Evolutionary conservation across 2,329 filamentous ascomycete species (phyloP), one percentile per base, ranked within the genome.

Genomic region (Fusarium sp.): DNA sequence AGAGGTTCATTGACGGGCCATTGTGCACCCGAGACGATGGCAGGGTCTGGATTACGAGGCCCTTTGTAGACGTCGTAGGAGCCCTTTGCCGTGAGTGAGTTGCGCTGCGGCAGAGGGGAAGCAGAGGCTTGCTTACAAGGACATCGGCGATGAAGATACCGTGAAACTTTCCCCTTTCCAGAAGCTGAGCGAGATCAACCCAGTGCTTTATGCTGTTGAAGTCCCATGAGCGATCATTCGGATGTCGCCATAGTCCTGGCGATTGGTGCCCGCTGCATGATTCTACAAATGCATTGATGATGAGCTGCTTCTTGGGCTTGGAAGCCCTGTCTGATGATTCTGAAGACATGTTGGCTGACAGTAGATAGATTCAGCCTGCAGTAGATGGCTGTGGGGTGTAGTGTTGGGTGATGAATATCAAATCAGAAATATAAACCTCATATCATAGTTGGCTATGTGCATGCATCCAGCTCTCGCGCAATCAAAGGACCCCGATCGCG

Each of bases 1-100:
- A 91, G 71, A 0, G 88, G 88, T 69, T 91, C 88, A 23, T 89
- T 90, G 13, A 90, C 85, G 0, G 88, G 88, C 84, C 87, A 91
- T 72, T 91, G 88, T 0, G 87, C 85, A 0, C 87, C 88, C 0
- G 86, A 86, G 4, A 80, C 75, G 33, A 88, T 82, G 0, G 87
- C 86, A 0, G 87, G 83, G 4, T 84, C 81, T 3, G 90, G 78
- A 3, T 53, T 53, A 3, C 48, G 53, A 1, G 76, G 77, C 52
- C 84, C 87, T 32, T 84, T 84, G 72, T 90, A 91, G 5, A 91
- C 87, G 74, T 91, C 88, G 68, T 91, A 90, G 6, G 86, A 86
- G 13, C 85, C 87, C 73, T 25, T 25, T 25, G 23, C 4, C 8
- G 23, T 7, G 23, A 25, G 23, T 21, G 2, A 67, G 45, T 25